Percentiles rank a stretch among this genome's conserved stretches.
Evolutionary conservation across 768 basidiomycete genomes (phyloP).

Genomic region (Coprinellus aureogranulatus): DNA sequence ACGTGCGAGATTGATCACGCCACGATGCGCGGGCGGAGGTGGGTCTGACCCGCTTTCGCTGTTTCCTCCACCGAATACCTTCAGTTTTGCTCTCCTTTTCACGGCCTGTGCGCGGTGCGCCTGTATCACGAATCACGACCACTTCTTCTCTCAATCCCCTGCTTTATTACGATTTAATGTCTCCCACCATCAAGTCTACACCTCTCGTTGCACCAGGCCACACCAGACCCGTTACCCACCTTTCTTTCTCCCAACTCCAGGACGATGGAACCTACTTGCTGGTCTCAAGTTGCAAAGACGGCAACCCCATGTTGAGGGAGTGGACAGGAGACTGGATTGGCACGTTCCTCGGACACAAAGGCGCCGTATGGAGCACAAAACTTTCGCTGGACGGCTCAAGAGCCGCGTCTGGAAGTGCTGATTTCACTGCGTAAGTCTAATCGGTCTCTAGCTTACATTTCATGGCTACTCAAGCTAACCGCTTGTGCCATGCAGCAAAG

Average conservation of each 20-base stretch:
- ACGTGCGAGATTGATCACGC: conserved; percentile 7
- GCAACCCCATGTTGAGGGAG: conserved; percentile 93
- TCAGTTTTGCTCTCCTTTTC: conserved; percentile 20
- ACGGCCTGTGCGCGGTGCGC: conserved; percentile 59
- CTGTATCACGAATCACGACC: conserved; percentile 45
- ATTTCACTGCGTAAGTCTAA: conserved; percentile 87
- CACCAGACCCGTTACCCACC: conserved; percentile 86
- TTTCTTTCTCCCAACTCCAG: conserved; percentile 86
- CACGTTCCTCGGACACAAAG: conserved; percentile 85
- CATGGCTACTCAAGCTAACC: neutral
- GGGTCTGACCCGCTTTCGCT: conserved; percentile 7
- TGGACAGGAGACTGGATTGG: conserved; percentile 99
- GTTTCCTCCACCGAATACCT: conserved; percentile 9
- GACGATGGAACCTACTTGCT: conserved; percentile 85
- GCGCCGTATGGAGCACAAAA: conserved; percentile 96
- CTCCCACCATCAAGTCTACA: conserved; percentile 60
- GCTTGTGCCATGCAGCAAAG: conserved; percentile 56
- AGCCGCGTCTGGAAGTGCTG: conserved; percentile 91
- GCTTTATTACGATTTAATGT: conserved; percentile 48
- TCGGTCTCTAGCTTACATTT: conserved; percentile 10
- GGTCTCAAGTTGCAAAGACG: conserved; percentile 98
- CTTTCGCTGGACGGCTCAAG: conserved; percentile 80
- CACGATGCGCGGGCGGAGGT: too few relatives aligned
- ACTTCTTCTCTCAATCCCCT: conserved; percentile 17
- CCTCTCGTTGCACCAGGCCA: conserved; percentile 85